phyloP scores from a whole-genome alignment of 768 basidiomycete species.

The Phlebiopsis gigantea region DNA sequence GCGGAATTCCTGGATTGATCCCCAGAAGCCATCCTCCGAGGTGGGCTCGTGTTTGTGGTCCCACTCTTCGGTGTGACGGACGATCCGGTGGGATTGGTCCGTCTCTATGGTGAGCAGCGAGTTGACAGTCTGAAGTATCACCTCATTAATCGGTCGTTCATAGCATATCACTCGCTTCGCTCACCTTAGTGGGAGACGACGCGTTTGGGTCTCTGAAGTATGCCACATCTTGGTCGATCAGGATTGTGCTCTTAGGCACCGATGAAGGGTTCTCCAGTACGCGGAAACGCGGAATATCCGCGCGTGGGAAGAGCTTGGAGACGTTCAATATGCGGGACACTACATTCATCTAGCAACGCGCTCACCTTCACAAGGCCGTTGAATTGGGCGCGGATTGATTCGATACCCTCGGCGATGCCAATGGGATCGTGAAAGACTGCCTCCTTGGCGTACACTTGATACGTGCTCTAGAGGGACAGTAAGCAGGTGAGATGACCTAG shows the following conservation, averaged over 20 bases:
- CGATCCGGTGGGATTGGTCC: constrained; percentile 32
- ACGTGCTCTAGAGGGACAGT: constrained; percentile 29
- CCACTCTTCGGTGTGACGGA: constrained; percentile 40
- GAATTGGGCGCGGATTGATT: constrained; percentile 39
- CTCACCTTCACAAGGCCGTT: constrained; percentile 38
- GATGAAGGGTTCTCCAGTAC: constrained; percentile 35
- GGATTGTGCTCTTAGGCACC: constrained; percentile 31
- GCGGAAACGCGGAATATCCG: constrained; percentile 38
- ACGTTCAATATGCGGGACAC: neutral
- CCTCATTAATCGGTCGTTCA: neutral
- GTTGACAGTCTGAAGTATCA: constrained; percentile 28
- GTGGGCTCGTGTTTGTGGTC: constrained; percentile 33
- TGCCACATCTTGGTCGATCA: constrained; percentile 44
- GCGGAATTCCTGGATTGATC: constrained; percentile 38
- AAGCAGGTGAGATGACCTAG: neutral
- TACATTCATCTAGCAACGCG: neutral
- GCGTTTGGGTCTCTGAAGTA: constrained; percentile 36
- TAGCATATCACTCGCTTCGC: neutral
- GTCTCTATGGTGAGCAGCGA: constrained; percentile 38
- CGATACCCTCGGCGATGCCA: constrained; percentile 36
- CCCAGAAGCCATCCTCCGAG: constrained; percentile 37
- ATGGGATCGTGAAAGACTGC: constrained; percentile 43
- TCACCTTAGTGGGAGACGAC: constrained; percentile 37
- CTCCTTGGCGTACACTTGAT: constrained; percentile 35
- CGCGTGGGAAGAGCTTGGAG: constrained; percentile 37